Evolutionary conservation across 805 yeast genomes (phyloP), one percentile per base, ranked within the genome.

Genomic region (Ogataea pilisensis): DNA sequence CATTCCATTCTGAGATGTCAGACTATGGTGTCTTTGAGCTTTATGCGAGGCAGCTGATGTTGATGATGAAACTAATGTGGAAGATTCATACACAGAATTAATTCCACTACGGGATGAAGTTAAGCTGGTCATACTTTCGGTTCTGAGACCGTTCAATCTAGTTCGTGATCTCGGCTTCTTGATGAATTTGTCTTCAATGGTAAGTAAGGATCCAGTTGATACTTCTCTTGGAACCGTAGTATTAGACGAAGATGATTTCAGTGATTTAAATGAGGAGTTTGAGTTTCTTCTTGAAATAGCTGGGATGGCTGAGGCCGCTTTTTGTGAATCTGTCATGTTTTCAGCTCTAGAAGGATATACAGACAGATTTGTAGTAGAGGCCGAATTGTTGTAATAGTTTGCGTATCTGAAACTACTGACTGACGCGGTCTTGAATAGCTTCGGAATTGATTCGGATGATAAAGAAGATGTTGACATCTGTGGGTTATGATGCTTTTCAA

Each of bases 181-280:
- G n/a, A 49, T 50, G 45, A 75, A 72, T 43, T 60, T 64, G 21
- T 57, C 58, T 21, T 72, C 75, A 27, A 70, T 49, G 13, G 53
- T 46, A 33, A 69, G 41, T 37, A 73, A 53, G 16, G 64, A 60
- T 14, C 62, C 72, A 3, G 76, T 72, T 12, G 70, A 63, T 34
- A 64, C 38, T 34, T 58, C 60, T 44, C 74, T 51, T 11, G 62
- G 61, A 17, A 48, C 18, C 13, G 24, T 24, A 9, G 44, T 25
- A 16, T 35, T 20, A 20, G 40, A 25, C 5, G 49, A 31, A 7
- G 44, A 14, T 6, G 50, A 33, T 7, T 41, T 22, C 22, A 29
- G 17, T 2, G 57, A 48, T n/a, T 57, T 51, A 16, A 60, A 40
- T 17, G 70, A 64, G 5, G 68, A 57, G 24, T 57, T 34, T 8